A percentile compares a stretch with the other conserved stretches of the same genome.
These are phyloP conservation scores for Collybia mongolica DNA, from an alignment of 768 basidiomycete genomes.

Conservation along the genomic window DNA sequence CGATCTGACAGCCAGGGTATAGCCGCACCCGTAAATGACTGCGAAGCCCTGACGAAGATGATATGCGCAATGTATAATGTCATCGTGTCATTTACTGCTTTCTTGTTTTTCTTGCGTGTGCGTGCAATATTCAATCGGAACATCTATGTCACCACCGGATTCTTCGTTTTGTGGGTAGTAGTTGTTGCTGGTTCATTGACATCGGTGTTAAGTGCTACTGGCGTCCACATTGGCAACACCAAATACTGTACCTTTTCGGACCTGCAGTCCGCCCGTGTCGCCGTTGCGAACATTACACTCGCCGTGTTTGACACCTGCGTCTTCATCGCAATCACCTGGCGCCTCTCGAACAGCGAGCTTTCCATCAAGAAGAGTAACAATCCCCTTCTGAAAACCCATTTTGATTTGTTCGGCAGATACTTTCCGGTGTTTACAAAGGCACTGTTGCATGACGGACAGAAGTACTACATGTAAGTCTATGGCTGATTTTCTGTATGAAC, in stretches of 20 bases:
- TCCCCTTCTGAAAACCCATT: background rate
- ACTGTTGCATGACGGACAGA: background rate
- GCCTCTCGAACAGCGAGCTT: background rate
- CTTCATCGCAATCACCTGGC: background rate
- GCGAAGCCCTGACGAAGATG: background rate
- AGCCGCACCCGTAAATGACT: background rate
- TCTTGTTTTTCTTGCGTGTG: background rate
- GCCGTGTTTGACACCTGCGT: background rate
- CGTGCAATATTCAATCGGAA: constrained; percentile 1
- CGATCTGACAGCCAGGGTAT: background rate
- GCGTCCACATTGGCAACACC: background rate
- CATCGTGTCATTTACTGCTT: background rate
- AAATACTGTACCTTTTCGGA: background rate
- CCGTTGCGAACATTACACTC: background rate
- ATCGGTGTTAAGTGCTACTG: background rate
- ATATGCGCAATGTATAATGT: background rate
- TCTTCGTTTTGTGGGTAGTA: background rate
- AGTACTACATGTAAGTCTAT: constrained; percentile 8
- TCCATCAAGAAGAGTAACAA: background rate
- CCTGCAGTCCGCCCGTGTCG: background rate
- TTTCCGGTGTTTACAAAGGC: background rate
- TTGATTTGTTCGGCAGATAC: background rate
- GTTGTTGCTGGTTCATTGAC: background rate
- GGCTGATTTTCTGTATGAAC: no score
- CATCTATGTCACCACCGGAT: background rate